phyloP scores from a whole-genome alignment of 1,139 yeast genomes.

The Pichia sp. region DNA sequence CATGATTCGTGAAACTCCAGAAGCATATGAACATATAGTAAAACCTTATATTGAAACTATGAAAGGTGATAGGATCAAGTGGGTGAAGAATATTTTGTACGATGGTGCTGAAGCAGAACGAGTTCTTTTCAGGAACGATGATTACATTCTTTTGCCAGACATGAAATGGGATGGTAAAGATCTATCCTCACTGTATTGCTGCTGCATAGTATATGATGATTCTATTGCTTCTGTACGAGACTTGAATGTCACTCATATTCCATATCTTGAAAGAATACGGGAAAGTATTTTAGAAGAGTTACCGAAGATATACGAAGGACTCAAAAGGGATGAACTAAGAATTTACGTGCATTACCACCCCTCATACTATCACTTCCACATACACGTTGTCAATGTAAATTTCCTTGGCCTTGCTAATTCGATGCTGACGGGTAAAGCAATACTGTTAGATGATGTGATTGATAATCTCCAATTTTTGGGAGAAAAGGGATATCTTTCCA shows the following conservation, averaged over 20 bases:
- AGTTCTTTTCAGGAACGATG: conserved; percentile 56
- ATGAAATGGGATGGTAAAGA: conserved; percentile 91
- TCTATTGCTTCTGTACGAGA: conserved; percentile 78
- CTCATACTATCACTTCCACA: conserved; percentile 89
- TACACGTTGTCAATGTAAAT: conserved; percentile 74
- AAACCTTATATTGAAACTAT: conserved; percentile 70
- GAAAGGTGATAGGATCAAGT: conserved; percentile 71
- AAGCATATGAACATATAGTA: conserved; percentile 53
- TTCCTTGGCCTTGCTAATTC: conserved; percentile 73
- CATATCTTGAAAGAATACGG: conserved; percentile 45
- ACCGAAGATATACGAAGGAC: conserved; percentile 36
- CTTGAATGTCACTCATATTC: conserved; percentile 47
- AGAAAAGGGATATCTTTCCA: conserved; percentile 37
- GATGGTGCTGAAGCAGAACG: conserved; percentile 83
- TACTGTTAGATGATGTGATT: conserved; percentile 73
- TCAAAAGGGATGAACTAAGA: conserved; percentile 48
- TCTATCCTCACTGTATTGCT: conserved; percentile 63
- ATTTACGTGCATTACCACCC: conserved; percentile 90
- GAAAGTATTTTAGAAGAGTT: conserved; percentile 42
- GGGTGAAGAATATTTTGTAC: conserved; percentile 84
- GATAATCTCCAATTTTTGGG: conserved; percentile 56
- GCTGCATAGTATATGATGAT: conserved; percentile 65
- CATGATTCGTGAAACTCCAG: conserved; percentile 74
- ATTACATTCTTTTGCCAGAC: conserved; percentile 62
- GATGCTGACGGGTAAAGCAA: conserved; percentile 70